Evolutionary conservation across 2,329 filamentous ascomycete genomes (phyloP), one percentile per base, ranked within the genome.

Genomic region (Colletotrichum sp.): DNA sequence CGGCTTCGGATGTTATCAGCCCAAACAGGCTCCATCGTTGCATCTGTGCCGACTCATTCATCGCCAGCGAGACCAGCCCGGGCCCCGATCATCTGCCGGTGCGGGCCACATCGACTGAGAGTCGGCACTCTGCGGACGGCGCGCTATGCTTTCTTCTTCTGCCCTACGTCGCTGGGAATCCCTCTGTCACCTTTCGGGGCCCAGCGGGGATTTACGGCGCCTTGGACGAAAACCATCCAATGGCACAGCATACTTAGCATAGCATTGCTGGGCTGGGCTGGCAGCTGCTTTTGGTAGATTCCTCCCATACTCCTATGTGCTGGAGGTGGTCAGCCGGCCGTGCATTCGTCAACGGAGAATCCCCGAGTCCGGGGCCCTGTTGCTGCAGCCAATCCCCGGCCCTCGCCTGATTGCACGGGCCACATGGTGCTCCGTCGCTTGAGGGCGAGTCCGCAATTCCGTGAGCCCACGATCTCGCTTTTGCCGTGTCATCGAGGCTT

Each of bases 401-500:
- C 36, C n/a, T 52, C 18, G 5, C 3, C 3, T 8, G 13, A 26
- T 9, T 18, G 15, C 70, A 69, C 70, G 59, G 74, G 24, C 49
- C 74, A 18, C 71, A 24, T 5, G 6, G 60, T 28, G 59, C 16
- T 26, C 34, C 24, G 64, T 36, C 34, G 21, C 26, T 6, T 10
- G 15, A 13, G n/a, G 13, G n/a, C 8, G 28, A 69, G 44, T 34
- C 65, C 64, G 59, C 70, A 68, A 28, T 69, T n/a, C 28, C 34
- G 36, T 81, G 78, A 81, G 78, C 68, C 71, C 79, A 18, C 65
- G 79, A 85, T 85, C 84, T 85, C 76, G 79, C n/a, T 81, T 85
- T 85, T 81, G 77, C 79, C 71, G 77, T 77, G 80, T 80, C 83
- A 85, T 85, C 84, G 82, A 78, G 62, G 26, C 69, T 28, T 59